Base-by-base conservation (phyloP, 805 yeast species). In the Candida nitratophila region DNA sequence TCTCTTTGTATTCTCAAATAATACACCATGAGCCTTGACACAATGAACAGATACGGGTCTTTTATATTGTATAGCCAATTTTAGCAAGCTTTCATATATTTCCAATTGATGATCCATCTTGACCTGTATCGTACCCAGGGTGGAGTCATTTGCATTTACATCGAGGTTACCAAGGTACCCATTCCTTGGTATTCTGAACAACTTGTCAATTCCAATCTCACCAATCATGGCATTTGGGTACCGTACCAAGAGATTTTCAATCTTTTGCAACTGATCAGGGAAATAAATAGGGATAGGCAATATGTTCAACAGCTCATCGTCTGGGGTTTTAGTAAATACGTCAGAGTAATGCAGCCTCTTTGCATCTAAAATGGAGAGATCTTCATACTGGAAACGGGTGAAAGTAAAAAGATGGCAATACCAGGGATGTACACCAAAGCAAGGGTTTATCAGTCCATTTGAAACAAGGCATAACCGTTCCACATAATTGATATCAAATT, bases 401-500 rank as follows among this genome's bases (percentile, higher is more conserved):
- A 62, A 53, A 2, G 74, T 65, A 49, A 78, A 83, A 17, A 82
- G 50, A 59, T 90, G 96, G 3, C 80, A 64, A 55, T 77, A 90
- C 98, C 98, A 91, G 0, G 99, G 99, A 61, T 91, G 99, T 1
- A 88, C 67, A 0, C 98, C 96, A 55, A 77, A 75, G 34, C 76
- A 74, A 0, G 83, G 76, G 9, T 65, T 57, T 1, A 73, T 48
- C 3, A 40, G 15, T 3, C 51, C 50, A 20, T 61, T 44, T 4
- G 26, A 12, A 4, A 21, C 50, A 39, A 21, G 47, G 22, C 21
- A 41, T 14, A 64, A 31, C 10, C 44, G 20, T 15, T 49, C 37
- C 5, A 68, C 63, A 43, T 59, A 45, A 2, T 55, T 46, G 12
- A 55, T 40, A 46, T 73, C 79, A 29, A 54, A 53, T 33, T 62